These are phyloP conservation scores for Peronospora tabacina DNA, from an alignment of 352 stramenopile species.

Conservation along the genomic window DNA sequence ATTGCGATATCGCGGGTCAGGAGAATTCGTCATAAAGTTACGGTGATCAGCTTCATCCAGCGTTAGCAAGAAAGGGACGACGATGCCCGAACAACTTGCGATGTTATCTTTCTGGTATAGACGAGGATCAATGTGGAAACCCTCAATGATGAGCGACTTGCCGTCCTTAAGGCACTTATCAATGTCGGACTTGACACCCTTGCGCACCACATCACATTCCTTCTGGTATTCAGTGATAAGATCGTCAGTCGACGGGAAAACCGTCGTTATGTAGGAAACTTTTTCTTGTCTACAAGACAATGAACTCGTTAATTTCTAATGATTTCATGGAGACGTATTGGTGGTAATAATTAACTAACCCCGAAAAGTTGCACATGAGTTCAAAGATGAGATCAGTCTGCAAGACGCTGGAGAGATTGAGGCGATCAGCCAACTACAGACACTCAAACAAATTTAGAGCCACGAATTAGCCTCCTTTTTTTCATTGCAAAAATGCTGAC, in stretches of 20 bases:
- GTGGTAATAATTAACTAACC: conserved; percentile 29
- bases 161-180: conserved; percentile 86
- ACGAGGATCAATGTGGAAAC: conserved; percentile 80
- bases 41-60: conserved; percentile 57
- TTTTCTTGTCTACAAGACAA: conserved; percentile 39
- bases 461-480: neutral
- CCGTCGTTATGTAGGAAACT: conserved; percentile 54
- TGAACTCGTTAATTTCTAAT: neutral
- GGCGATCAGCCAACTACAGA: conserved; percentile 66
- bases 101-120: conserved; percentile 60
- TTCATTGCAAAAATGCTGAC: neutral
- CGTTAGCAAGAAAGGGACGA: conserved; percentile 72
- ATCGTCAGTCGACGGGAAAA: conserved; percentile 50
- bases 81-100: conserved; percentile 52
- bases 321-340: neutral
- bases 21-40: conserved; percentile 79
- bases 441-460: conserved; percentile 11
- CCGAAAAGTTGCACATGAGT: conserved; percentile 88
- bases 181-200: conserved; percentile 79
- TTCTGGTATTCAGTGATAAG: conserved; percentile 66
- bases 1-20: conserved; percentile 70
- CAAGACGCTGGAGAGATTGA: conserved; percentile 83
- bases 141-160: conserved; percentile 85
- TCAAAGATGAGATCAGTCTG: conserved; percentile 86
- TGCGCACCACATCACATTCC: conserved; percentile 73